These are phyloP conservation scores for Cordia subcordata DNA, from an alignment of 257 asterid genomes.

Conservation along the genomic window DNA sequence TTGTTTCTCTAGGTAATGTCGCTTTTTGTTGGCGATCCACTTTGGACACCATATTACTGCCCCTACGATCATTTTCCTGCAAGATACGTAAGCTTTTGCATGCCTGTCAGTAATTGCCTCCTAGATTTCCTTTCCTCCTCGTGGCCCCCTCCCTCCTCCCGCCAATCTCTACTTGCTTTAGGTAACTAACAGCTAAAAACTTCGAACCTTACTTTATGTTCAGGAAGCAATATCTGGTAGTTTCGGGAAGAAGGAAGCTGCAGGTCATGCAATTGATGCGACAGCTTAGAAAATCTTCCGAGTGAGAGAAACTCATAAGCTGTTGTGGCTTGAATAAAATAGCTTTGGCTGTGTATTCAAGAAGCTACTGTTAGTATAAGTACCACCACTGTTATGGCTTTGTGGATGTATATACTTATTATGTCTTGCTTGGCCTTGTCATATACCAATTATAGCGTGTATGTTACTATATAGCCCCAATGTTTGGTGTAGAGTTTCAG, in stretches of 20 bases:
- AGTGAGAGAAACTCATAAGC: neutral
- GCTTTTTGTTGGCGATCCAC: slow-evolving; percentile 86
- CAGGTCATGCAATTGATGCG: slow-evolving; percentile 47
- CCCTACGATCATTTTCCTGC: slow-evolving; percentile 92
- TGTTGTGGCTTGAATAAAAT: neutral
- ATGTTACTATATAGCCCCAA: too few relatives aligned
- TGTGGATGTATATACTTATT: neutral
- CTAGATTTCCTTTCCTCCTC: neutral
- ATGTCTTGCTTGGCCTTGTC: neutral
- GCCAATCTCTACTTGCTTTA: neutral
- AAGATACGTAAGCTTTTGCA: slow-evolving; percentile 30
- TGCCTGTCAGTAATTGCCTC: neutral
- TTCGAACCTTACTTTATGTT: neutral
- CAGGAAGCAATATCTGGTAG: slow-evolving; percentile 69
- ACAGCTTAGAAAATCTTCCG: slow-evolving; percentile 39
- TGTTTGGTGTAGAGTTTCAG: neutral
- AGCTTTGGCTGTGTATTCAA: neutral
- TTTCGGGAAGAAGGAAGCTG: slow-evolving; percentile 33
- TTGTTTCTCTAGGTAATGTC: slow-evolving; percentile 66
- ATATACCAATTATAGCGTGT: neutral
- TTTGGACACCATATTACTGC: slow-evolving; percentile 90
- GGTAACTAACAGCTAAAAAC: neutral
- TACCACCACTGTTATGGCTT: neutral
- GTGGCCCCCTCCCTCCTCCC: neutral
- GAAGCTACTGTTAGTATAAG: neutral